Conservation (phyloP, 1,284 basidiomycete genomes). For the Thelephora terrestris region DNA sequence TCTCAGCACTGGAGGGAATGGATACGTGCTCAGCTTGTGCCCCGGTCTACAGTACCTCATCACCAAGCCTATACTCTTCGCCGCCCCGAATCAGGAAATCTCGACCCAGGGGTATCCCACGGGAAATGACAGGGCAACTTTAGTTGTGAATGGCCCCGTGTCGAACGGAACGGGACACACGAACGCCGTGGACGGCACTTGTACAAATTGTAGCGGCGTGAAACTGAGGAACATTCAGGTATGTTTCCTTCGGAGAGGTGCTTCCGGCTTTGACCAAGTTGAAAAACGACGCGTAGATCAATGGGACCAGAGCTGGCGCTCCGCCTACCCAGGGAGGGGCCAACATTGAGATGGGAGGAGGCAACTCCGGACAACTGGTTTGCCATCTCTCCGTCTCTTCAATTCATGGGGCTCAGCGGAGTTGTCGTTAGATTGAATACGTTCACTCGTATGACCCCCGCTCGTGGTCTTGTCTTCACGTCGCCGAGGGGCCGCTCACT, state of each 20-base stretch:
- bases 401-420: background rate
- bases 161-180: constrained; percentile 51
- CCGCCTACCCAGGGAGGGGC: constrained; percentile 49
- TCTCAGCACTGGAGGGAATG: constrained; percentile 53
- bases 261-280: background rate
- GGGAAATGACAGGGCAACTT: constrained; percentile 38
- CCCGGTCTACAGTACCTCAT: constrained; percentile 51
- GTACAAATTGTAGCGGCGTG: constrained; percentile 44
- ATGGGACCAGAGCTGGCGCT: constrained; percentile 49
- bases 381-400: background rate
- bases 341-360: constrained; percentile 71
- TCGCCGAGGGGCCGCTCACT: constrained; percentile 53
- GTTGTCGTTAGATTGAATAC: constrained; percentile 37
- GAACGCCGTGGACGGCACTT: constrained; percentile 60
- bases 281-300: constrained; percentile 34
- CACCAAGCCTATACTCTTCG: constrained; percentile 53
- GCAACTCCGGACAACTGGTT: constrained; percentile 48
- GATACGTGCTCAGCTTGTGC: constrained; percentile 59
- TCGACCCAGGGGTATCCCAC: constrained; percentile 68
- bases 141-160: constrained; percentile 48
- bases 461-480: constrained; percentile 66
- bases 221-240: constrained; percentile 67
- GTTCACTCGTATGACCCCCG: constrained; percentile 64
- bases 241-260: constrained; percentile 5
- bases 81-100: constrained; percentile 64